Conservation (phyloP, 305 asterid species). For the Fraxinus greggii region DNA sequence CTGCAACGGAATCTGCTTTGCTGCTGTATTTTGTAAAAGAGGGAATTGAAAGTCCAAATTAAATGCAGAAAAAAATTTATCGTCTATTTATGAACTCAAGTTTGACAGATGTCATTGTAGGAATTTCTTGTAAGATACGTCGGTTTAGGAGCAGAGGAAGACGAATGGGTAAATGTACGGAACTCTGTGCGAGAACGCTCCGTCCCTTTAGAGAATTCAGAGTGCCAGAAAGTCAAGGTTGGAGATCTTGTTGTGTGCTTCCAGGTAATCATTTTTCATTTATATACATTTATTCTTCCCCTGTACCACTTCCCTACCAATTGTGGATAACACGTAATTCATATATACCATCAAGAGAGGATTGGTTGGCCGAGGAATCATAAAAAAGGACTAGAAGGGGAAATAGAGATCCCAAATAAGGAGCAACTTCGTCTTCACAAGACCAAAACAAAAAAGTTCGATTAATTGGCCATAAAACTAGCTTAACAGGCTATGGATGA, state of each 20-base stretch:
- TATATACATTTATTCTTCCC: not conserved
- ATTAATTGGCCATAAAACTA: not conserved
- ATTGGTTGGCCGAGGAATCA: not conserved
- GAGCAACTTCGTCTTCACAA: not conserved
- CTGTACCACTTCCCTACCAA: not conserved
- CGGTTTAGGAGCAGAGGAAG: constrained; percentile 73
- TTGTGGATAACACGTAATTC: not conserved
- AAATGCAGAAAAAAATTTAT: not conserved
- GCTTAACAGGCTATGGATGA: not conserved
- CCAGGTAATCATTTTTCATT: constrained; percentile 52
- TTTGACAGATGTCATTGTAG: constrained; percentile 41
- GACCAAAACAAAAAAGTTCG: not conserved
- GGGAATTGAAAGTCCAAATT: not conserved
- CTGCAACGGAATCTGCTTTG: not conserved
- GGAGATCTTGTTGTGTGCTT: constrained; percentile 85
- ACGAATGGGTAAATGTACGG: constrained; percentile 75
- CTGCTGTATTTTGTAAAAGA: not conserved
- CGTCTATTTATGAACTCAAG: constrained; percentile 1
- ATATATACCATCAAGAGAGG: not conserved
- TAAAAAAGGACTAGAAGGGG: not conserved
- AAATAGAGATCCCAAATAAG: not conserved
- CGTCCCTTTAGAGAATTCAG: constrained; percentile 69
- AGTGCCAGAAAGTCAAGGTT: constrained; percentile 63
- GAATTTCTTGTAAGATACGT: constrained; percentile 73
- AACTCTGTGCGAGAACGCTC: constrained; percentile 70